These are phyloP conservation scores for Neoboletus brunneissimus DNA, from an alignment of 768 basidiomycete species.

Conservation along the genomic window DNA sequence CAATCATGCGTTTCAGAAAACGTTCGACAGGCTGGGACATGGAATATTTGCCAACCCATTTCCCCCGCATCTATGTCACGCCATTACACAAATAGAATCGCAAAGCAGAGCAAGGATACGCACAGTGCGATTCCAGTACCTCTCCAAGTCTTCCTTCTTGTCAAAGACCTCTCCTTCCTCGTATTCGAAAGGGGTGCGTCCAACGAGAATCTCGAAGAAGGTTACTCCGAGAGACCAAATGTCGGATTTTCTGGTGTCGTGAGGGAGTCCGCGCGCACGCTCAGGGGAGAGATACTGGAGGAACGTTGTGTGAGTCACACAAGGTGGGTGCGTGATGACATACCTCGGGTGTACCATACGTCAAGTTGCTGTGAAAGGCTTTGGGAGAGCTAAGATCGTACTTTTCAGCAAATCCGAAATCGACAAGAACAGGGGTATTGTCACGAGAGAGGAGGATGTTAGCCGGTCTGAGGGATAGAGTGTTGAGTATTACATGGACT, in stretches of 20 bases:
- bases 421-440: slow-evolving; percentile 84
- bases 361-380: slow-evolving; percentile 78
- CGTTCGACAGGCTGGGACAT: slow-evolving; percentile 67
- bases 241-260: slow-evolving; percentile 92
- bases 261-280: slow-evolving; percentile 80
- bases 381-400: slow-evolving; percentile 63
- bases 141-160: slow-evolving; percentile 76
- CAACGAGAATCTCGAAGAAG: slow-evolving; percentile 91
- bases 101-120: slow-evolving; percentile 20
- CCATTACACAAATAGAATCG: background rate
- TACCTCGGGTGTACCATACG: slow-evolving; percentile 92
- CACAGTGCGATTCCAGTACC: slow-evolving; percentile 84
- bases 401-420: slow-evolving; percentile 94
- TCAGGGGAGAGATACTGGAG: slow-evolving; percentile 86
- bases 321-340: background rate
- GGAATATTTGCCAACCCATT: slow-evolving; percentile 70
- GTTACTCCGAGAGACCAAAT: slow-evolving; percentile 86
- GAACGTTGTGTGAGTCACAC: background rate
- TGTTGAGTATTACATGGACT: background rate
- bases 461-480: slow-evolving; percentile 58
- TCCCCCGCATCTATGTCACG: slow-evolving; percentile 57
- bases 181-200: slow-evolving; percentile 89
- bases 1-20: slow-evolving; percentile 73
- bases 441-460: slow-evolving; percentile 84
- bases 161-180: slow-evolving; percentile 75